Conservation (phyloP, 192 early-diverging fungal species). For the Rhizoclosmatium globosum region DNA sequence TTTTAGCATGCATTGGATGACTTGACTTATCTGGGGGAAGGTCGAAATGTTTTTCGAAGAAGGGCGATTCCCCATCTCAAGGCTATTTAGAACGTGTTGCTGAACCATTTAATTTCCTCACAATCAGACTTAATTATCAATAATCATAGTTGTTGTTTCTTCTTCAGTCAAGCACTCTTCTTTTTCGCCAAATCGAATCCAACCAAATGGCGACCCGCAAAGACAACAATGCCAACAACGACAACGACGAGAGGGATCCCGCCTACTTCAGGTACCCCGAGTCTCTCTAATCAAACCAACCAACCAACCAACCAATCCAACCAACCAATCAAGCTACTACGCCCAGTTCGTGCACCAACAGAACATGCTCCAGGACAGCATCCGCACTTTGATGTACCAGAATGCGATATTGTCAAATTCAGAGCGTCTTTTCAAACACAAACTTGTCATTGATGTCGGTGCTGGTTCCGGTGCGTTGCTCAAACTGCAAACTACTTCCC, state of each 20-base stretch:
- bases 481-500: no score
- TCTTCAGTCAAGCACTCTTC: no score
- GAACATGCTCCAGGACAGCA: slow-evolving; percentile 97
- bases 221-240: background rate
- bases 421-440: slow-evolving; percentile 75
- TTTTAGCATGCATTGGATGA: no score
- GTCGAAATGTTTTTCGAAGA: no score
- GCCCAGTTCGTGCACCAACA: slow-evolving; percentile 87
- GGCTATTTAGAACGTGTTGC: no score
- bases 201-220: no score
- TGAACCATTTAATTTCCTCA: no score
- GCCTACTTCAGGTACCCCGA: slow-evolving; percentile 53
- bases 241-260: slow-evolving; percentile 45
- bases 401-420: slow-evolving; percentile 88
- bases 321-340: slow-evolving; percentile 69
- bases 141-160: no score
- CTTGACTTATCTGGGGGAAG: no score
- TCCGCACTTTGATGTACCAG: slow-evolving; percentile 94
- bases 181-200: no score
- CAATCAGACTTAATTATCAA: no score
- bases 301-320: background rate
- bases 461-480: slow-evolving; percentile 62
- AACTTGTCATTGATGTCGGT: slow-evolving; percentile 93
- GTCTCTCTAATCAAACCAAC: background rate
- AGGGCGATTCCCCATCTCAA: no score